Evolutionary conservation across 305 asterid species (phyloP).

Genomic region (Striga hermonthica): DNA sequence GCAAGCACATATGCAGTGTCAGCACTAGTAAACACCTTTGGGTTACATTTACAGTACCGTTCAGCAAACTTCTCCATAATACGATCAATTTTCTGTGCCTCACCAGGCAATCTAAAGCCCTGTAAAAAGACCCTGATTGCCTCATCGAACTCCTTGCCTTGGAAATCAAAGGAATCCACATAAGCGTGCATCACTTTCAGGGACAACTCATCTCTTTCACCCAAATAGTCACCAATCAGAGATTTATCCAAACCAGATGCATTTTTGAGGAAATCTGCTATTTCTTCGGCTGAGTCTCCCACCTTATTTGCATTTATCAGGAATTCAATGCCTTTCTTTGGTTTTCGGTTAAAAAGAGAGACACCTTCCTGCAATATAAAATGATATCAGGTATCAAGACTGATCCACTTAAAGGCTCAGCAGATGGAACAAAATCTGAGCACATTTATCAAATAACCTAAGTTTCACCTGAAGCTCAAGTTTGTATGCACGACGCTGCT

Average conservation of each 20-base stretch:
- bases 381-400: slow-evolving; percentile 33
- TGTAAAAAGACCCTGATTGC: slow-evolving; percentile 90
- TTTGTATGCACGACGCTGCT: slow-evolving; percentile 98
- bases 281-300: slow-evolving; percentile 87
- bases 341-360: slow-evolving; percentile 95
- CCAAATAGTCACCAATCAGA: slow-evolving; percentile 94
- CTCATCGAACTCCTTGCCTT: slow-evolving; percentile 91
- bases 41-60: slow-evolving; percentile 93
- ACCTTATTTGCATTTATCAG: slow-evolving; percentile 92
- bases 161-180: slow-evolving; percentile 96
- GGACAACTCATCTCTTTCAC: slow-evolving; percentile 95
- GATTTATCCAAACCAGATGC: slow-evolving; percentile 87
- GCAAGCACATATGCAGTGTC: slow-evolving; percentile 99
- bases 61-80: slow-evolving; percentile 99
- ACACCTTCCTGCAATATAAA: slow-evolving; percentile 92
- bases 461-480: slow-evolving; percentile 90
- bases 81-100: slow-evolving; percentile 98
- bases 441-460: slow-evolving; percentile 30
- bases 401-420: slow-evolving; percentile 20
- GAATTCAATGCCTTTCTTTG: slow-evolving; percentile 94
- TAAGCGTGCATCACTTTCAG: slow-evolving; percentile 98
- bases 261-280: slow-evolving; percentile 84
- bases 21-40: slow-evolving; percentile 86
- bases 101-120: slow-evolving; percentile 98
- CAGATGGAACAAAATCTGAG: slow-evolving; percentile 25